These are phyloP conservation scores for Didymella exigua DNA, from an alignment of 2,329 filamentous ascomycete genomes.

Conservation along the genomic window DNA sequence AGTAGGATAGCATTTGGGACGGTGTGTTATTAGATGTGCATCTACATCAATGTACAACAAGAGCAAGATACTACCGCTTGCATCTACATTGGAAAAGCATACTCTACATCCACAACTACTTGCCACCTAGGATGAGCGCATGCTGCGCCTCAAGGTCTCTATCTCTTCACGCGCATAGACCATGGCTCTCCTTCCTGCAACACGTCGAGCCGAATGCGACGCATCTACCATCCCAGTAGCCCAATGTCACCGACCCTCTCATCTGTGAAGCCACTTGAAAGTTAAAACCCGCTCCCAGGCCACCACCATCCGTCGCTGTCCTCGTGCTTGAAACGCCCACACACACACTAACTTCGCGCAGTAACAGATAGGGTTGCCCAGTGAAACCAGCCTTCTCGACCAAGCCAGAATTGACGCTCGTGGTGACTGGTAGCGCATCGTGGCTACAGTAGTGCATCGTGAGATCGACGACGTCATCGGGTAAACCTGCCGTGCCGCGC, in stretches of 20 bases:
- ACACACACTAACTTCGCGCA: background rate
- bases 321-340: background rate
- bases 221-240: background rate
- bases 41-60: conserved; percentile 2
- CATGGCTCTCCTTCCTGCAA: too few relatives aligned
- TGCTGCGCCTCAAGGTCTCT: too few relatives aligned
- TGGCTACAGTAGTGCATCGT: background rate
- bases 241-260: background rate
- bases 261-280: background rate
- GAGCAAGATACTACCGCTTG: background rate
- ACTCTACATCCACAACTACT: too few relatives aligned
- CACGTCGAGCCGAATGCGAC: too few relatives aligned
- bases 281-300: background rate
- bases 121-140: too few relatives aligned
- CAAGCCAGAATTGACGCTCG: background rate
- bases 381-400: background rate
- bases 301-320: background rate
- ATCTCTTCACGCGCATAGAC: too few relatives aligned
- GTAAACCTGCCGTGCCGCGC: background rate
- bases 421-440: too few relatives aligned
- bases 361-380: background rate
- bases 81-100: background rate
- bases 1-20: background rate
- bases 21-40: background rate
- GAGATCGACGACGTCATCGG: background rate